Evolutionary conservation across 805 yeast species (phyloP).

Genomic region (Metschnikowia continentalis): DNA sequence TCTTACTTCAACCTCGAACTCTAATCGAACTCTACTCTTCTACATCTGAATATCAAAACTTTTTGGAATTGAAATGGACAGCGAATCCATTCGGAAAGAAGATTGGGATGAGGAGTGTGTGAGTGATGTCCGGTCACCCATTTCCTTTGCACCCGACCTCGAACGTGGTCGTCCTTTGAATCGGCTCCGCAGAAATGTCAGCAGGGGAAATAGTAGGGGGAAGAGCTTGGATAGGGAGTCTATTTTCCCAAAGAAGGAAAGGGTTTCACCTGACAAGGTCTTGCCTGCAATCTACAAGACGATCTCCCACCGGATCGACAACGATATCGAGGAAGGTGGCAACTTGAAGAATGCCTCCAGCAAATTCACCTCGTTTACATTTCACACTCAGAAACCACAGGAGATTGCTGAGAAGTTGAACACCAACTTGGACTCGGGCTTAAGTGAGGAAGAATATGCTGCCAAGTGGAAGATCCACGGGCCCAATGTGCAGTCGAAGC

Average conservation of each 20-base stretch:
- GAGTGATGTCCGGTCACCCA: slow-evolving; percentile 1
- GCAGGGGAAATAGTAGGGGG: background rate
- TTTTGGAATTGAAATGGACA: background rate
- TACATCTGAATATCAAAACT: too few species aligned
- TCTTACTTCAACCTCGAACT: too few species aligned
- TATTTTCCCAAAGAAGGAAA: slow-evolving; percentile 7
- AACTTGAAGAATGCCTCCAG: slow-evolving; percentile 7
- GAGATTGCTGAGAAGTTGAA: slow-evolving; percentile 21
- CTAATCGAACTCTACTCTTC: too few species aligned
- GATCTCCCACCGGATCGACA: slow-evolving; percentile 26
- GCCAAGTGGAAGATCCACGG: slow-evolving; percentile 25
- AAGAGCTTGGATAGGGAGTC: background rate
- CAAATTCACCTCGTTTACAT: slow-evolving; percentile 25
- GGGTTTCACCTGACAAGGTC: slow-evolving; percentile 24
- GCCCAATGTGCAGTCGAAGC: slow-evolving; percentile 34
- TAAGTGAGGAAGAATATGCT: slow-evolving; percentile 14
- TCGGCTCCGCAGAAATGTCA: background rate
- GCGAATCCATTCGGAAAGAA: slow-evolving; percentile 4
- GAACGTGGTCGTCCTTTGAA: slow-evolving; percentile 2
- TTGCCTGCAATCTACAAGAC: slow-evolving; percentile 38
- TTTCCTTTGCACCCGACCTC: slow-evolving; percentile 1
- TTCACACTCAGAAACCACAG: slow-evolving; percentile 26
- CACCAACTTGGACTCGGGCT: slow-evolving; percentile 21
- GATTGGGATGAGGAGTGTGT: slow-evolving; percentile 4
- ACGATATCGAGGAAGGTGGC: slow-evolving; percentile 6